Evolutionary conservation across 2,329 filamentous ascomycete genomes (phyloP).

Genomic region (Aspergillus fumigatus): DNA sequence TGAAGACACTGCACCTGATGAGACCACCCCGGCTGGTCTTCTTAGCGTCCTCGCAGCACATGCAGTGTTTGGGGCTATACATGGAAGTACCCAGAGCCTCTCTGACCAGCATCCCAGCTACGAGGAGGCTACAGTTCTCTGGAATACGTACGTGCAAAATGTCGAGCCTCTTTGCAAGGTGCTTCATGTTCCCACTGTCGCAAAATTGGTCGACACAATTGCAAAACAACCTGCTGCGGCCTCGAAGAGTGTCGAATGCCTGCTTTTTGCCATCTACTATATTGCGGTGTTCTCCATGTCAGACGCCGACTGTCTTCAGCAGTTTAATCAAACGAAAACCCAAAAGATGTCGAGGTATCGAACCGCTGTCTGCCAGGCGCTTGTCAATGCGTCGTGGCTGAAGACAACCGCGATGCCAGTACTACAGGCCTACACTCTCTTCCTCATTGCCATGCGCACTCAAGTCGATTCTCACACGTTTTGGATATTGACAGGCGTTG

Average conservation of each 20-base stretch:
- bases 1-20: neutral
- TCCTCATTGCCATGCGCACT: slow-evolving; percentile 25
- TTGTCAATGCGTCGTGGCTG: slow-evolving; percentile 16
- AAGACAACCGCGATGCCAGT: slow-evolving; percentile 13
- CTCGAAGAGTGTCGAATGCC: slow-evolving; percentile 32
- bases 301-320: slow-evolving; percentile 7
- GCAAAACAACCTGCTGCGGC: slow-evolving; percentile 32
- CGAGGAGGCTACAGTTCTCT: slow-evolving; percentile 58
- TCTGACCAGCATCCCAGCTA: slow-evolving; percentile 24
- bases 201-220: slow-evolving; percentile 61
- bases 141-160: slow-evolving; percentile 70
- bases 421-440: slow-evolving; percentile 13
- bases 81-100: slow-evolving; percentile 11
- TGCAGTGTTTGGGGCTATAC: neutral
- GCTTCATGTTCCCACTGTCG: slow-evolving; percentile 66
- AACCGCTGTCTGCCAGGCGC: slow-evolving; percentile 5
- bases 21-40: neutral
- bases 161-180: slow-evolving; percentile 70
- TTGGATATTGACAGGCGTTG: slow-evolving; percentile 48
- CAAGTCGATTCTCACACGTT: slow-evolving; percentile 45
- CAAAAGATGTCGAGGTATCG: slow-evolving; percentile 9
- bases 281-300: slow-evolving; percentile 17
- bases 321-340: neutral
- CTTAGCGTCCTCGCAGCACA: neutral
- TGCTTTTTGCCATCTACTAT: slow-evolving; percentile 26